Evolutionary conservation across 2,329 filamentous ascomycete species (phyloP), one percentile per base, ranked within the genome.

Genomic region (Cladosporium sphaerospermum): DNA sequence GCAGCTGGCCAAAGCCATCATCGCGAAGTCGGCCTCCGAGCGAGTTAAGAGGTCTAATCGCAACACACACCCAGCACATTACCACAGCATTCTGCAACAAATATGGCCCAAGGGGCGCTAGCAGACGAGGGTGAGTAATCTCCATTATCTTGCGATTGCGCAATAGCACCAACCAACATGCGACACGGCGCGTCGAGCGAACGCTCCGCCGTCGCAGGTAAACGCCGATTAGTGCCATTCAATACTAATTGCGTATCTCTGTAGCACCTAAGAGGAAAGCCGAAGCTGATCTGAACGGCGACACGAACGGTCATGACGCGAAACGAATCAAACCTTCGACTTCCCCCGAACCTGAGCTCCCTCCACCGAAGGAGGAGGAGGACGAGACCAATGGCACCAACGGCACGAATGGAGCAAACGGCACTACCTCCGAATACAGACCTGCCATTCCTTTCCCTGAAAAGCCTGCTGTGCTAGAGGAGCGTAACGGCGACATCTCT

Each of bases 391-490:
- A 28, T 51, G 36, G 47, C 44, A 23, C 33, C 11, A 46, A 53
- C 16, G 34, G 14, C 45, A 41, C 49, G 42, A 45, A 52, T 16
- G n/a, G 36, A 31, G 28, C 39, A 5, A 49, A 57, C 23, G 40
- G 45, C 32, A 28, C 31, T 6, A 43, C 42, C 67, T 44, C 73
- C 80, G 60, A 68, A 53, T 43, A 59, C 58, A 69, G 73, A 5
- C 70, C 69, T 6, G 77, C 59, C 28, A 89, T 95, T 34, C 88
- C 88, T 1, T 96, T 93, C 64, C 90, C 90, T 1, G 90, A 96
- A 71, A 96, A 95, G 84, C 88, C 89, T 5, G 92, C 91, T 8
- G 92, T 96, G 4, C 79, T 95, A 59, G 93, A 99, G 73, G 93
- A 99, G 72, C 86, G 90, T 63, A 88, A 85, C 66, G 90, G 91